Evolutionary conservation across 2,329 filamentous ascomycete species (phyloP).

Genomic region (Exophiala aquamarina): DNA sequence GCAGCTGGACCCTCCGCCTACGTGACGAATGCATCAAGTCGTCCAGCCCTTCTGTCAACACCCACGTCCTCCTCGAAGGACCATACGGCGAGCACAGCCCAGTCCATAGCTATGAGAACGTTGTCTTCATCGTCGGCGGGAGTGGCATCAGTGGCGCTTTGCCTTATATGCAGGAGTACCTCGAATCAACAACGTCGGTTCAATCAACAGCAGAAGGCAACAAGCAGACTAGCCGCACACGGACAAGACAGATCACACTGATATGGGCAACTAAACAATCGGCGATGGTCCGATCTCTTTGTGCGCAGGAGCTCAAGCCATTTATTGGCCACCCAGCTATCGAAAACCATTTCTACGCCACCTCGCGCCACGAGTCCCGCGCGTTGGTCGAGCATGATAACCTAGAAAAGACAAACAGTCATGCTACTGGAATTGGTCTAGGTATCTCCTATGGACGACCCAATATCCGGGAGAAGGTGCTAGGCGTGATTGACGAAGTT

Average conservation of each 20-base stretch:
- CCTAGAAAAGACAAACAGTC: constrained; percentile 2
- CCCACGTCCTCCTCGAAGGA: constrained; percentile 49
- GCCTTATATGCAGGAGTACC: constrained; percentile 36
- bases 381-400: background rate
- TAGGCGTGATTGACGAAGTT: constrained; percentile 33
- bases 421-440: background rate
- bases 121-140: constrained; percentile 48
- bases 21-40: constrained; percentile 22
- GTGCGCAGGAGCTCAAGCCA: constrained; percentile 28
- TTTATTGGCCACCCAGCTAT: constrained; percentile 33
- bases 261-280: constrained; percentile 36
- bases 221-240: constrained; percentile 8
- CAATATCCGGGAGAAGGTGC: constrained; percentile 36
- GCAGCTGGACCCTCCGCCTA: constrained; percentile 50
- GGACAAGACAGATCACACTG: constrained; percentile 32
- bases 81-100: constrained; percentile 48
- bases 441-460: constrained; percentile 38
- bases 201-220: constrained; percentile 14
- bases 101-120: constrained; percentile 48
- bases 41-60: background rate
- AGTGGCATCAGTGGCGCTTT: constrained; percentile 44
- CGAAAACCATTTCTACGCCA: constrained; percentile 32
- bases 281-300: constrained; percentile 33
- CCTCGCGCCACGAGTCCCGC: constrained; percentile 23
- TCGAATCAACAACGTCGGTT: constrained; percentile 20